A percentile compares a stretch with the other conserved stretches of the same genome.
Evolutionary conservation across 2,329 filamentous ascomycete genomes (phyloP).

Genomic region (Fusarium citri): DNA sequence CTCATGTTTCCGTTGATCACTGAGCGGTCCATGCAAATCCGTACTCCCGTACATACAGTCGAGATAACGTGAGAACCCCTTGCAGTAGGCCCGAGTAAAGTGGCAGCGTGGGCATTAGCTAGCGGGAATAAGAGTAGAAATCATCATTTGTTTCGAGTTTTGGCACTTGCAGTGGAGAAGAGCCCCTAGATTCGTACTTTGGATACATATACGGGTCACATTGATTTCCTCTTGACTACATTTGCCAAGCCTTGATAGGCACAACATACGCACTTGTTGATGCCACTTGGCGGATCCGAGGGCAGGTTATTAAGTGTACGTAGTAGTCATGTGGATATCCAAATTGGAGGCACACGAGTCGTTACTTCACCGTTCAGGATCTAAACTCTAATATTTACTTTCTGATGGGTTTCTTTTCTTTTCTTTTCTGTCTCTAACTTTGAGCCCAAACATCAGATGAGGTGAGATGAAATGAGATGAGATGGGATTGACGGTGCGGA

Average conservation of each 20-base stretch:
- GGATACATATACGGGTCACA: neutral
- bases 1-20: neutral
- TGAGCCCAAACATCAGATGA: neutral
- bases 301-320: neutral
- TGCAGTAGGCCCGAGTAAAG: conserved; percentile 6
- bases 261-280: conserved; percentile 6
- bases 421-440: neutral
- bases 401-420: neutral
- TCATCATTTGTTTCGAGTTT: conserved; percentile 31
- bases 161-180: conserved; percentile 16
- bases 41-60: neutral
- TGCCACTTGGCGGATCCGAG: conserved; percentile 28
- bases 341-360: conserved; percentile 18
- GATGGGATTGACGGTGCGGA: neutral
- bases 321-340: neutral
- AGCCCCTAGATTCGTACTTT: neutral
- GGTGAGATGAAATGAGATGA: neutral
- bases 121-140: conserved; percentile 32
- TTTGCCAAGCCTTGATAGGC: conserved; percentile 3
- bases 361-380: conserved; percentile 14
- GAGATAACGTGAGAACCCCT: neutral
- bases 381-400: conserved; percentile 11
- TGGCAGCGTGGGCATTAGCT: conserved; percentile 13
- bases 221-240: neutral
- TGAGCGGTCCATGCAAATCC: neutral